Percentiles rank a stretch among this genome's conserved stretches.
These are phyloP conservation scores for Lactifluus volemus DNA, from an alignment of 768 basidiomycete genomes.

Conservation along the genomic window DNA sequence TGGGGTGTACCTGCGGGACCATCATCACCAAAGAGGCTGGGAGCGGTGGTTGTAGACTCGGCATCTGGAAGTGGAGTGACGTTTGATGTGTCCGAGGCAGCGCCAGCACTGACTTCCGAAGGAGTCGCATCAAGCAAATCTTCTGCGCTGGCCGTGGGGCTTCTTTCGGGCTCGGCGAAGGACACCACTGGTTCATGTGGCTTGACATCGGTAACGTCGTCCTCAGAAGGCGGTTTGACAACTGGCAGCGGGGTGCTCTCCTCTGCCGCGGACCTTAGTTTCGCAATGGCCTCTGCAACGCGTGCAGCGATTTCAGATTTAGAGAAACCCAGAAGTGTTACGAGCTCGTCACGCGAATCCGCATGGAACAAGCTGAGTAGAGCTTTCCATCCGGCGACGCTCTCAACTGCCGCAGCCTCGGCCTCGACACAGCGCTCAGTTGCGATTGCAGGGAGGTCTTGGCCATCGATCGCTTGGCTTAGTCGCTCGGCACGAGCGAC, in stretches of 20 bases:
- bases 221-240: conserved; percentile 22
- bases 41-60: conserved; percentile 79
- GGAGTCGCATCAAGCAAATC: conserved; percentile 51
- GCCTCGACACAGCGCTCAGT: conserved; percentile 31
- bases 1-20: conserved; percentile 51
- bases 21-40: conserved; percentile 84
- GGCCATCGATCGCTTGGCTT: conserved; percentile 49
- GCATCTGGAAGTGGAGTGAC: conserved; percentile 49
- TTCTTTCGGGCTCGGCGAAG: conserved; percentile 67
- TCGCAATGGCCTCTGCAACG: conserved; percentile 76
- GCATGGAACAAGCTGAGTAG: conserved; percentile 82
- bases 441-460: conserved; percentile 58
- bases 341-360: conserved; percentile 82
- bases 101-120: conserved; percentile 63
- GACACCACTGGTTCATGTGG: conserved; percentile 73
- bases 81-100: conserved; percentile 53
- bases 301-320: conserved; percentile 74
- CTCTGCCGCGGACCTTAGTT: conserved; percentile 44
- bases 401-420: conserved; percentile 26
- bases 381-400: conserved; percentile 73
- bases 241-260: conserved; percentile 22
- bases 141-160: conserved; percentile 33
- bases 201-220: conserved; percentile 34
- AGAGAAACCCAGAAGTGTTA: conserved; percentile 86
- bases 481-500: conserved; percentile 67